Percentiles rank a stretch among this genome's conserved stretches.
Evolutionary conservation across 208 protist genomes (phyloP).

Genomic region (Entamoeba histolytica): DNA sequence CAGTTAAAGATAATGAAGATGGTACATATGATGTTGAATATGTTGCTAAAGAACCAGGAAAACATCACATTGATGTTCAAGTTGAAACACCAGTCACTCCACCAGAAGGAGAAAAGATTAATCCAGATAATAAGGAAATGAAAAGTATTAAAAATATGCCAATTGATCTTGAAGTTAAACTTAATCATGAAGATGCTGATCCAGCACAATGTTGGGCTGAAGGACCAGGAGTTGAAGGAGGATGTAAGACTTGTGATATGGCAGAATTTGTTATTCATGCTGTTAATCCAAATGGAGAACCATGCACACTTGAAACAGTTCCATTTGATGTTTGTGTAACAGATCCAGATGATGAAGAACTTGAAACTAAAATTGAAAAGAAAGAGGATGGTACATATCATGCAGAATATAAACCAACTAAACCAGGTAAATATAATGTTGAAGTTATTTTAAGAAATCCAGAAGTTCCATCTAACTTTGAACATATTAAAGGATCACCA

Average conservation of each 20-base stretch:
- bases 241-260: too few species aligned
- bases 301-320: too few species aligned
- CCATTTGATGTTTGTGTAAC: not conserved
- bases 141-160: not conserved
- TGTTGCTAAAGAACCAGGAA: not conserved
- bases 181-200: not conserved
- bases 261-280: too few species aligned
- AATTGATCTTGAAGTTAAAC: not conserved
- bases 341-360: not conserved
- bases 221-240: too few species aligned
- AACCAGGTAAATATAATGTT: not conserved
- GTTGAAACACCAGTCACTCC: not conserved
- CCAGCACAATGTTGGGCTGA: too few species aligned
- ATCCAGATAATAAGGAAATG: not conserved
- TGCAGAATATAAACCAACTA: not conserved
- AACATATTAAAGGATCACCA: not conserved
- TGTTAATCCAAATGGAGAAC: too few species aligned
- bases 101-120: not conserved
- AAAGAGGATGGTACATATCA: not conserved
- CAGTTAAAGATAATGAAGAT: not conserved
- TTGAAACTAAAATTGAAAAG: not conserved
- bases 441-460: not conserved
- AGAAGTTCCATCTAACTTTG: too few species aligned
- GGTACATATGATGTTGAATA: not conserved
- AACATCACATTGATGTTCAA: not conserved